Conservation (phyloP, 768 basidiomycete species). For the Macrocybe gigantea region DNA sequence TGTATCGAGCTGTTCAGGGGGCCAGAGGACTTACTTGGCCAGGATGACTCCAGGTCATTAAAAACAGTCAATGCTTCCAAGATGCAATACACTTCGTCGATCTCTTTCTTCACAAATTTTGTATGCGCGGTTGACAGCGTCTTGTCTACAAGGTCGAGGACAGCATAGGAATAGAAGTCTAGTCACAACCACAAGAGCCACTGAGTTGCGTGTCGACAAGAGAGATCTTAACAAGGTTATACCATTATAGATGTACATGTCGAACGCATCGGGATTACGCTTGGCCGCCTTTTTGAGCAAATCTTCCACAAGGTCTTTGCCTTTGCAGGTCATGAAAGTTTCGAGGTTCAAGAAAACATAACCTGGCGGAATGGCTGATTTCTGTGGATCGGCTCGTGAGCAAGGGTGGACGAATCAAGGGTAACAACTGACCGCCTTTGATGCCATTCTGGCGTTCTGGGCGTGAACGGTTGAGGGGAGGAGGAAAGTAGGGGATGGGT, state of each 20-base stretch:
- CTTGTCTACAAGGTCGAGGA: constrained; percentile 30
- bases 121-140: constrained; percentile 20
- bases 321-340: constrained; percentile 22
- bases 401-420: constrained; percentile 7
- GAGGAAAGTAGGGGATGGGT: no score
- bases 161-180: constrained; percentile 27
- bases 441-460: constrained; percentile 1
- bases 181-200: neutral
- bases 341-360: constrained; percentile 26
- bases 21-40: constrained; percentile 21
- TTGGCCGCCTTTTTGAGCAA: constrained; percentile 23
- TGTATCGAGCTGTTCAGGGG: neutral
- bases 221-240: constrained; percentile 3
- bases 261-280: constrained; percentile 25
- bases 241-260: constrained; percentile 31
- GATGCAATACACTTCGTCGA: constrained; percentile 24
- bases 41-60: constrained; percentile 20
- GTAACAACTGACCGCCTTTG: constrained; percentile 11
- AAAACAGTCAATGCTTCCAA: constrained; percentile 29
- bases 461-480: no score
- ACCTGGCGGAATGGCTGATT: constrained; percentile 19
- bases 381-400: neutral
- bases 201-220: neutral
- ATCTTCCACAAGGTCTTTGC: constrained; percentile 18
- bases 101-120: constrained; percentile 25